Evolutionary conservation across 805 yeast species (phyloP).

Genomic region (Candida pini): DNA sequence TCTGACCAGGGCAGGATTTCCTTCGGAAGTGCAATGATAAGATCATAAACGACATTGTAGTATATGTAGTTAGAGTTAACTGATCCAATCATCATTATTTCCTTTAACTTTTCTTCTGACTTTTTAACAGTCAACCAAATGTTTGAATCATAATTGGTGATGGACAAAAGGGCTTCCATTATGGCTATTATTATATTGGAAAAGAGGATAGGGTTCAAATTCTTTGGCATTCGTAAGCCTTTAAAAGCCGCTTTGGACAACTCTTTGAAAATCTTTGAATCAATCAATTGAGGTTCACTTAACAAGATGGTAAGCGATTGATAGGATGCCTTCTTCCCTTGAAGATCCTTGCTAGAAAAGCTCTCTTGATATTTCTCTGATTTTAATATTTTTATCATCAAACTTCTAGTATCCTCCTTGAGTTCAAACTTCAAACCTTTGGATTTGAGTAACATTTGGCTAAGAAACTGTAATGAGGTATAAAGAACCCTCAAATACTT

Average conservation of each 20-base stretch:
- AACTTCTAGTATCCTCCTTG: conserved; percentile 15
- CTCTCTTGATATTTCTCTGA: conserved; percentile 42
- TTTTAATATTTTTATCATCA: conserved; percentile 30
- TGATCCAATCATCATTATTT: conserved; percentile 47
- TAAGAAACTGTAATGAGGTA: conserved; percentile 45
- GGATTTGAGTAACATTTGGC: conserved; percentile 12
- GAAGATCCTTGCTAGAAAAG: conserved; percentile 33
- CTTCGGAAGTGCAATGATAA: conserved; percentile 18
- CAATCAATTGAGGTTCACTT: conserved; percentile 16
- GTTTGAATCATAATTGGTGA: conserved; percentile 41
- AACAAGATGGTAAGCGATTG: conserved; percentile 29
- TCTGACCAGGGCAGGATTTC: conserved; percentile 12
- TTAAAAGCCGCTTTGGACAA: conserved; percentile 41
- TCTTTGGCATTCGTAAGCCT: conserved; percentile 33
- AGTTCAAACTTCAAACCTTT: conserved; percentile 5
- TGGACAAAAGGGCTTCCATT: conserved; percentile 38
- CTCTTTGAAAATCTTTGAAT: conserved; percentile 30
- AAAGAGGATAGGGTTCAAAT: conserved; percentile 34
- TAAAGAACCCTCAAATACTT: conserved; percentile 57
- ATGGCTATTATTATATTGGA: conserved; percentile 43
- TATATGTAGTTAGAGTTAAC: conserved; percentile 47
- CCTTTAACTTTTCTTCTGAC: conserved; percentile 38
- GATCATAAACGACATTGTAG: conserved; percentile 27
- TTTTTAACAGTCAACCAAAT: conserved; percentile 50
- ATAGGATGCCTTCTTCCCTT: conserved; percentile 37